These are phyloP conservation scores for Cucumis hystrix DNA, from an alignment of 306 rosid genomes.

Conservation along the genomic window DNA sequence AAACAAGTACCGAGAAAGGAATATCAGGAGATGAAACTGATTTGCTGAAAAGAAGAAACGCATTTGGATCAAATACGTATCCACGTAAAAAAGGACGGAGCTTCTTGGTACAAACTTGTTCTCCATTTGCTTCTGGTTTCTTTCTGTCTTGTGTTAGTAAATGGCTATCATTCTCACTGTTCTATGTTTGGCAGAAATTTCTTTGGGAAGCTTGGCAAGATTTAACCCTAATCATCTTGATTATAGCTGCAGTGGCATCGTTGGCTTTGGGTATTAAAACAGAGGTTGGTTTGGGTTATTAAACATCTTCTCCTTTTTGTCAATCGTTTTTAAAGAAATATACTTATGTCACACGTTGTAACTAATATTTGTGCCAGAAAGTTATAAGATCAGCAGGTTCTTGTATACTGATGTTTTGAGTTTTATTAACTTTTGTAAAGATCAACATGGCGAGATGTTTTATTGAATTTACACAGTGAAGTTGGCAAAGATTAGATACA, in stretches of 20 bases:
- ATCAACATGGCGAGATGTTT: background rate
- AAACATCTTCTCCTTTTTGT: constrained; percentile 1
- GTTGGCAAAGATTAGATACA: background rate
- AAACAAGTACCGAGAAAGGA: constrained; percentile 55
- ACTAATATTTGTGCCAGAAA: background rate
- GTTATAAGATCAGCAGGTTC: background rate
- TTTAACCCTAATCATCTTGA: constrained; percentile 78
- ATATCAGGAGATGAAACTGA: constrained; percentile 48
- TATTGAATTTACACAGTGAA: background rate
- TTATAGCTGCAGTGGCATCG: constrained; percentile 77
- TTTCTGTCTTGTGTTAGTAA: background rate
- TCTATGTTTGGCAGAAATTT: constrained; percentile 50
- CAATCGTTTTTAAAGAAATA: background rate
- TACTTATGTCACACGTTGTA: background rate
- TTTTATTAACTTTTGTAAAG: background rate
- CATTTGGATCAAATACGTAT: constrained; percentile 89
- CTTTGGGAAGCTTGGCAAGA: constrained; percentile 99
- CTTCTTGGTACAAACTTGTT: constrained; percentile 39
- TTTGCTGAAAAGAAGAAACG: constrained; percentile 36
- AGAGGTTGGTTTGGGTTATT: constrained; percentile 37
- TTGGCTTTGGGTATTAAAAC: constrained; percentile 78
- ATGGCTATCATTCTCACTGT: background rate
- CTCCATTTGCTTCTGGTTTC: background rate
- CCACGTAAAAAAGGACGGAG: constrained; percentile 87
- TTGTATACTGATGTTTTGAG: background rate